These are phyloP conservation scores for Fragaria vesca DNA, from an alignment of 306 rosid genomes.

Conservation along the genomic window DNA sequence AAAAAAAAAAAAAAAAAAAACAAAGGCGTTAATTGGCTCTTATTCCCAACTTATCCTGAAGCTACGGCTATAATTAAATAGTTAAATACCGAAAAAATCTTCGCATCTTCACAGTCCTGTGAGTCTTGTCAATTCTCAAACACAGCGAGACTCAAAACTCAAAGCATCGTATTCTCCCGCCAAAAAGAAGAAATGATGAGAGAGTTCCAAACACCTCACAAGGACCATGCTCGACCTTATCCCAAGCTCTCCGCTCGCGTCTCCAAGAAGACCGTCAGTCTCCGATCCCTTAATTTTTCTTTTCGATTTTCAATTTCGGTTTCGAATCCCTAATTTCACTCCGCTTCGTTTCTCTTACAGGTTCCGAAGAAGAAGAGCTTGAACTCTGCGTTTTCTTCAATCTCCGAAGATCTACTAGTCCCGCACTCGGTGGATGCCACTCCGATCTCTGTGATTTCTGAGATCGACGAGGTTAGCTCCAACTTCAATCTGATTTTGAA, in stretches of 20 bases:
- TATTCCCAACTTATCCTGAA: too few species aligned
- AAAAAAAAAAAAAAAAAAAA: too few species aligned
- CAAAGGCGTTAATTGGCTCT: too few species aligned
- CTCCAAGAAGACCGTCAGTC: conserved; percentile 17
- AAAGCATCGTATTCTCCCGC: conserved; percentile 12
- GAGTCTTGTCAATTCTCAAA: neutral
- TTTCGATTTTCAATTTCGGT: neutral
- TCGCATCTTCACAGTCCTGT: neutral
- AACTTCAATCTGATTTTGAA: neutral
- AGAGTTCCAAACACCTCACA: conserved; percentile 18
- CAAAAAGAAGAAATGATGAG: conserved; percentile 17
- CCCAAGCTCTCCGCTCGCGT: conserved; percentile 25
- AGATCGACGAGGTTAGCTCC: neutral
- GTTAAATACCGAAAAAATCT: neutral
- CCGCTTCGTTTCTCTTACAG: conserved; percentile 11
- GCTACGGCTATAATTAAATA: neutral
- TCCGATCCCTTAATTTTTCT: neutral
- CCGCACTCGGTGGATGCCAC: neutral
- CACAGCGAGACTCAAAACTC: neutral
- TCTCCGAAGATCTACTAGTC: neutral
- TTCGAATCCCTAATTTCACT: conserved; percentile 1
- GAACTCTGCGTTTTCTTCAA: conserved; percentile 16
- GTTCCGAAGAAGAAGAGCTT: conserved; percentile 23
- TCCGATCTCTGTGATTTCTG: neutral
- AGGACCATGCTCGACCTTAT: conserved; percentile 18